Conservation (phyloP, 768 basidiomycete species). For the Lepiota brunneoincarnata region DNA sequence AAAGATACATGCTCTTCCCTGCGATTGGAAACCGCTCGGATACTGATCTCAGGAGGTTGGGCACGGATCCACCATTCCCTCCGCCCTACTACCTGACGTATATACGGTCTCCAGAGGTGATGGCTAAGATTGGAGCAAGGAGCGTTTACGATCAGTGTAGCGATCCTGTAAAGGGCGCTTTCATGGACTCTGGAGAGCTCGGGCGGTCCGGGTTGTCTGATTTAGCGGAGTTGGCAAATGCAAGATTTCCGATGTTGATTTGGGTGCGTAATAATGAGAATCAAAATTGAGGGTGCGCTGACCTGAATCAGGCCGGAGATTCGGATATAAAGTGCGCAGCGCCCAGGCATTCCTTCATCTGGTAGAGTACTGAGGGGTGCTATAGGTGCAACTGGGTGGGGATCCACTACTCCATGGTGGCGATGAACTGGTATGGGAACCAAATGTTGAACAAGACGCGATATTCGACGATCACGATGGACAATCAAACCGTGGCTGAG, state of each 20-base stretch:
- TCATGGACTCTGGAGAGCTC: neutral
- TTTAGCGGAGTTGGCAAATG: conserved; percentile 1
- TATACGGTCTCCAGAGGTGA: neutral
- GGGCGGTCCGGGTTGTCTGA: neutral
- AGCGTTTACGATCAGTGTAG: neutral
- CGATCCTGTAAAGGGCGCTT: neutral
- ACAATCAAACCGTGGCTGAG: neutral
- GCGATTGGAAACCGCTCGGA: neutral
- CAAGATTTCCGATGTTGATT: neutral
- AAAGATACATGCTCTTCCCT: neutral
- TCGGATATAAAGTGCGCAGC: conserved; percentile 2
- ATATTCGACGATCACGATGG: neutral
- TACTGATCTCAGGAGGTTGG: neutral
- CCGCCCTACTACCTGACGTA: neutral
- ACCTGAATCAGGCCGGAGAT: conserved; percentile 2
- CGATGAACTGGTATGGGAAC: conserved; percentile 7
- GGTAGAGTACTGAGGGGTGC: neutral
- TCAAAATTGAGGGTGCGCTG: neutral
- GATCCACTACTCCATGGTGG: conserved; percentile 1
- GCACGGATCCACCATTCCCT: conserved; percentile 5
- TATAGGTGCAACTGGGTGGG: conserved; percentile 9
- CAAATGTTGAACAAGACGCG: conserved; percentile 5
- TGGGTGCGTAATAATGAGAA: neutral
- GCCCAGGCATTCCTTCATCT: too few species aligned
- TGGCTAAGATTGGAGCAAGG: conserved; percentile 5